These are phyloP conservation scores for Vigna hirtella DNA, from an alignment of 306 rosid species.

Conservation along the genomic window DNA sequence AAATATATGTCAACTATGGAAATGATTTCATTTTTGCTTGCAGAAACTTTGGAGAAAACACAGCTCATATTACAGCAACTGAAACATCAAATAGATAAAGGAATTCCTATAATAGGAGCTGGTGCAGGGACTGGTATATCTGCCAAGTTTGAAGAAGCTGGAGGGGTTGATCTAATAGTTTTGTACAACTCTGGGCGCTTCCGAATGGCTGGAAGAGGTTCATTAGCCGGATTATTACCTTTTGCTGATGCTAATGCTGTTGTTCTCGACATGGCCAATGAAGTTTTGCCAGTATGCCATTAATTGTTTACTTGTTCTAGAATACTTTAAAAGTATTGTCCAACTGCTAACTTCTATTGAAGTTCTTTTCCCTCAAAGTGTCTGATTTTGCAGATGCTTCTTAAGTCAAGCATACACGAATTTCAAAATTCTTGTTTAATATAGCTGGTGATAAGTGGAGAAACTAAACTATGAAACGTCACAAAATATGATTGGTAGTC, in stretches of 20 bases:
- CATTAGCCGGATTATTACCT: constrained; percentile 90
- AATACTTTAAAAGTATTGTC: constrained; percentile 14
- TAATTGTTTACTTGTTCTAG: constrained; percentile 38
- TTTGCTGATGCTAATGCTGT: constrained; percentile 95
- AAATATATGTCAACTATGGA: constrained; percentile 12
- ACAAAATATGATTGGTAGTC: constrained; percentile 15
- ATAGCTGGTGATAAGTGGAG: constrained; percentile 15
- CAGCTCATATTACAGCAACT: constrained; percentile 69
- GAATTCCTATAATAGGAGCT: constrained; percentile 84
- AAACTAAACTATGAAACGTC: constrained; percentile 15
- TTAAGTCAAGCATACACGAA: constrained; percentile 10
- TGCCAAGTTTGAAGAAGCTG: constrained; percentile 97
- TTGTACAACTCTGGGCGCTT: constrained; percentile 95
- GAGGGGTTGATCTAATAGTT: constrained; percentile 89
- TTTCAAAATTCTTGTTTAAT: constrained; percentile 32
- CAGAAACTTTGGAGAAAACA: constrained; percentile 85
- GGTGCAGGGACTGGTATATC: constrained; percentile 99
- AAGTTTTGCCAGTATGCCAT: constrained; percentile 84
- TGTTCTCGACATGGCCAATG: constrained; percentile 94
- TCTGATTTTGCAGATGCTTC: constrained; percentile 28
- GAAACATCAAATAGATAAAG: constrained; percentile 66
- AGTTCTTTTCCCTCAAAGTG: constrained; percentile 26
- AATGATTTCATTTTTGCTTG: constrained; percentile 40
- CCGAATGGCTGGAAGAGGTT: constrained; percentile 98
- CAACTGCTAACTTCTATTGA: constrained; percentile 35